Evolutionary conservation across 2,329 filamentous ascomycete genomes (phyloP).

Genomic region (Reticulascus tulasneorum): DNA sequence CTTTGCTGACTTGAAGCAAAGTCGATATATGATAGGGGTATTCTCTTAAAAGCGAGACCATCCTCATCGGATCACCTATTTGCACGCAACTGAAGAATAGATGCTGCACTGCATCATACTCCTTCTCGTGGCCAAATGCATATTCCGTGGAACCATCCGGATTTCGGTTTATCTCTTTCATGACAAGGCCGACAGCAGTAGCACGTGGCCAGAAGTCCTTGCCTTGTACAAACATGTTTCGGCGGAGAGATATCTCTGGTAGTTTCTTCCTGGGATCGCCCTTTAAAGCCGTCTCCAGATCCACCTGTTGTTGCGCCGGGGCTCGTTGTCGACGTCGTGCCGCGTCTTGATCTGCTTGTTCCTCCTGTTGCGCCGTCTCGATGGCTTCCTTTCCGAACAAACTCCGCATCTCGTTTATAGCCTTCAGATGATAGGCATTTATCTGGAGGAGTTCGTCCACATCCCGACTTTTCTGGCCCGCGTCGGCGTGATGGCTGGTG

Average conservation of each 20-base stretch:
- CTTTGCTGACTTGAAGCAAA: constrained; percentile 87
- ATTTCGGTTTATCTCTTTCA: constrained; percentile 55
- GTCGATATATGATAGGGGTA: constrained; percentile 83
- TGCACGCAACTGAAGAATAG: constrained; percentile 79
- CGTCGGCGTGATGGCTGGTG: constrained; percentile 5
- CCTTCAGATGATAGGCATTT: constrained; percentile 71
- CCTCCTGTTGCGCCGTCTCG: constrained; percentile 48
- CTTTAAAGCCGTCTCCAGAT: constrained; percentile 52
- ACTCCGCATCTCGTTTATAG: constrained; percentile 81
- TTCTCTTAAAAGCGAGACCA: constrained; percentile 65
- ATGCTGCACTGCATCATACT: constrained; percentile 71
- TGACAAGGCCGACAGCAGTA: constrained; percentile 75
- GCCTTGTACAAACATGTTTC: constrained; percentile 81
- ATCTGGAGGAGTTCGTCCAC: constrained; percentile 41
- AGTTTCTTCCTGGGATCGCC: constrained; percentile 59
- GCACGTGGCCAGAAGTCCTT: constrained; percentile 83
- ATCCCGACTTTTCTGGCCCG: constrained; percentile 9
- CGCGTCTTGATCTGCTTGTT: constrained; percentile 37
- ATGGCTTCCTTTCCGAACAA: constrained; percentile 56
- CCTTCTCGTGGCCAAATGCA: constrained; percentile 67
- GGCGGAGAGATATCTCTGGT: constrained; percentile 65
- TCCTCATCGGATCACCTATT: constrained; percentile 74
- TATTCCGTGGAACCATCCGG: constrained; percentile 64
- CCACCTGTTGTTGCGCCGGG: constrained; percentile 44
- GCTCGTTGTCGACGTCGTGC: constrained; percentile 27